Evolutionary conservation across 352 stramenopile genomes (phyloP), one percentile per base, ranked within the genome.

Genomic region (Aphanomyces invadans): DNA sequence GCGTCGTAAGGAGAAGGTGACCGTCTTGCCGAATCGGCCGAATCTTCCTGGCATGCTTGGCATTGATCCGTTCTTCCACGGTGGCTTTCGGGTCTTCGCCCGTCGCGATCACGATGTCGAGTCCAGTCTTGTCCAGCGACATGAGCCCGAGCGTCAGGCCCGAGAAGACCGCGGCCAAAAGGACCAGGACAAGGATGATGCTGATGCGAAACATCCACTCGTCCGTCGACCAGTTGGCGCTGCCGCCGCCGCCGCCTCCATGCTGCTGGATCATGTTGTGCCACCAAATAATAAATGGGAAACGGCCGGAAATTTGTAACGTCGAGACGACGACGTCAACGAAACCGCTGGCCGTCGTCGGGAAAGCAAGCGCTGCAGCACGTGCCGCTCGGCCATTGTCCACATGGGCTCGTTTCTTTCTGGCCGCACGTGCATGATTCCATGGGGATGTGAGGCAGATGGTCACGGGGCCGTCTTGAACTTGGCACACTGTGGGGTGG

Each of bases 1-100:
- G 78, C n/a, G 97, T 99, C 72, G 95, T 98, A 29, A 99, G 85
- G 42, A 99, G 78, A 21, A 98, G 76, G 74, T 99, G 99, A 33
- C 97, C 96, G 73, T 97, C 85, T 39, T 86, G 70, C 11, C 96
- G 88, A 29, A 99, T 71, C 1, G 93, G 88, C 25, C 86, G 59
- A 42, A 98, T 96, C 44, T 81, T 86, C 45, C 51, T 74, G 0
- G 89, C 86, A 9, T 74, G 79, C 15, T 64, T 62, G 15, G 76
- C 80, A 31, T 89, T 91, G 42, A 33, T 51, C n/a, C 66, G 38
- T 59, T 91, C 82, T n/a, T 95, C 81, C 10, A 70, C 56, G 0
- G 82, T 91, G 48, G 84, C 77, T 38, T 63, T 74, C 7, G 76
- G 71, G 0, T 97, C 85, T 53, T 94, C 89, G 19, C 95, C 92